Evolutionary conservation across 1,139 yeast genomes (phyloP).

Genomic region (Hemisphaericaspora xylanilytica): DNA sequence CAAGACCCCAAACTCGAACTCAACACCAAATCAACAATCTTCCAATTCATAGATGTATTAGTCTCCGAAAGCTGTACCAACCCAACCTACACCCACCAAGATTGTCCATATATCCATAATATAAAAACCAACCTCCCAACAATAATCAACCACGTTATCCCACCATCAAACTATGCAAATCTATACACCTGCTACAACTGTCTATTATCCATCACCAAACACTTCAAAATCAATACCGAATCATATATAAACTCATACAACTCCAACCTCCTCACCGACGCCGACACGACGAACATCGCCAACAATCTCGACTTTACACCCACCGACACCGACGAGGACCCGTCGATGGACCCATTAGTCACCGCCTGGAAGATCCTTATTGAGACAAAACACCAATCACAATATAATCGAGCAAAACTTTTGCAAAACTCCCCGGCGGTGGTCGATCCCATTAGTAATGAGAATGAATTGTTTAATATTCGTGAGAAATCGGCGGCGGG

Average conservation of each 20-base stretch:
- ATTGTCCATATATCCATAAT: slow-evolving; percentile 46
- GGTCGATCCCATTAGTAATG: slow-evolving; percentile 23
- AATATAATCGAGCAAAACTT: slow-evolving; percentile 44
- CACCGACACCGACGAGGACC: slow-evolving; percentile 5
- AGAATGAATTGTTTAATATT: slow-evolving; percentile 31
- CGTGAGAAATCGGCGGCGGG: slow-evolving; percentile 25
- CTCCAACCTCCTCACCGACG: slow-evolving; percentile 27
- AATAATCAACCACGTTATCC: slow-evolving; percentile 52
- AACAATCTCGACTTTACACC: slow-evolving; percentile 29
- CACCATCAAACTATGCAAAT: slow-evolving; percentile 44
- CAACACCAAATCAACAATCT: slow-evolving; percentile 62
- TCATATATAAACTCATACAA: slow-evolving; percentile 27
- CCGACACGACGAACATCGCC: slow-evolving; percentile 35
- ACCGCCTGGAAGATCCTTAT: slow-evolving; percentile 51
- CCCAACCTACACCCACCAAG: slow-evolving; percentile 18
- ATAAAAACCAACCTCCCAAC: slow-evolving; percentile 41
- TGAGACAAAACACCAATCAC: slow-evolving; percentile 48
- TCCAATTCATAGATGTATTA: slow-evolving; percentile 67
- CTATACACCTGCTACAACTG: slow-evolving; percentile 43
- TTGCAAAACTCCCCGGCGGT: slow-evolving; percentile 27
- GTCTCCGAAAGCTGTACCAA: slow-evolving; percentile 34
- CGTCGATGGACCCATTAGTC: slow-evolving; percentile 27
- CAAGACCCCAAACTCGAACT: slow-evolving; percentile 47
- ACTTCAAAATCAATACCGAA: slow-evolving; percentile 30
- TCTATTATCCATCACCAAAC: slow-evolving; percentile 38